Evolutionary conservation across 2,329 filamentous ascomycete species (phyloP).

Genomic region (Neofusicoccum ribis): DNA sequence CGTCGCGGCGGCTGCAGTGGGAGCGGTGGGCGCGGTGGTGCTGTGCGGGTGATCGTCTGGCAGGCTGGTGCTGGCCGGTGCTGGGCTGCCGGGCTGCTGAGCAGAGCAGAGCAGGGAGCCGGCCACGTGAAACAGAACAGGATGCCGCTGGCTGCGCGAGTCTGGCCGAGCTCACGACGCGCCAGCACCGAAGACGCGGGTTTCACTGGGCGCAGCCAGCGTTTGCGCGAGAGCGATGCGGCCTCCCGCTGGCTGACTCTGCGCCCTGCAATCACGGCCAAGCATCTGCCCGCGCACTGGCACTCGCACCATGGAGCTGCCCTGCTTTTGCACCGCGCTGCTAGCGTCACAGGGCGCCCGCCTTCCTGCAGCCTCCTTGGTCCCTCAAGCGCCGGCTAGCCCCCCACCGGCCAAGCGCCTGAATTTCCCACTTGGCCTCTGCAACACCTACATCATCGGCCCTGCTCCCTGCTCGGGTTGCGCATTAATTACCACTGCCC

Average conservation of each 20-base stretch:
- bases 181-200: neutral
- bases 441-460: slow-evolving; percentile 16
- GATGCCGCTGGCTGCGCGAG: neutral
- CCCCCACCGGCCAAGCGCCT: slow-evolving; percentile 14
- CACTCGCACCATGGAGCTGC: neutral
- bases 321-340: slow-evolving; percentile 12
- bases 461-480: slow-evolving; percentile 14
- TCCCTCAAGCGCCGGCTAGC: slow-evolving; percentile 3
- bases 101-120: too few species aligned
- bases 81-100: too few species aligned
- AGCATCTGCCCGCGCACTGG: slow-evolving; percentile 3
- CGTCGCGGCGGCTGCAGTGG: neutral
- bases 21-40: neutral
- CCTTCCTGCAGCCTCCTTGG: neutral
- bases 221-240: neutral
- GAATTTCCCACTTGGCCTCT: slow-evolving; percentile 14
- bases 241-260: slow-evolving; percentile 8
- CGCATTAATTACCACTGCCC: slow-evolving; percentile 13
- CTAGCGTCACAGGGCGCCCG: slow-evolving; percentile 7
- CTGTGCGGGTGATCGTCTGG: neutral
- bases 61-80: neutral
- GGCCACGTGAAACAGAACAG: neutral
- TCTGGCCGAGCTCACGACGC: neutral
- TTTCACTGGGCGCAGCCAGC: slow-evolving; percentile 1
- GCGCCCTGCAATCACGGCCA: slow-evolving; percentile 13